Evolutionary conservation across 176 grass and related monocot genomes (phyloP).

Genomic region (Puya raimondii): DNA sequence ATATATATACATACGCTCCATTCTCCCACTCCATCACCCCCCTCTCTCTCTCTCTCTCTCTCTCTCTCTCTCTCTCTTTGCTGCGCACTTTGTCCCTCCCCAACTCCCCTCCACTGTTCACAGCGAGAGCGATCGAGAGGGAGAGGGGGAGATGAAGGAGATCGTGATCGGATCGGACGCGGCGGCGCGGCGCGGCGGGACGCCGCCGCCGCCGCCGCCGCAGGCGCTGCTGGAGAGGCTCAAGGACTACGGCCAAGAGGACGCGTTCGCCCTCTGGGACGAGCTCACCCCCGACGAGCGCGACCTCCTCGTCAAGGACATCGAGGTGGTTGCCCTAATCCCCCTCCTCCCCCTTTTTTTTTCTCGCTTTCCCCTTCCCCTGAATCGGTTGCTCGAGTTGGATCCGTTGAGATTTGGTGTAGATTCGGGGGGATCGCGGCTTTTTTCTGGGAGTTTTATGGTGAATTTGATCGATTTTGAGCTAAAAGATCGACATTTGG

Average conservation of each 20-base stretch:
- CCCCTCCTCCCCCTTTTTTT: neutral
- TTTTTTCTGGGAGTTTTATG: neutral
- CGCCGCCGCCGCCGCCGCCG: slow-evolving; percentile 64
- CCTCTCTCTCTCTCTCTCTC: too few species aligned
- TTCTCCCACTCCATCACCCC: too few species aligned
- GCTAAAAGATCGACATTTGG: too few species aligned
- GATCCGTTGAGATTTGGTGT: too few species aligned
- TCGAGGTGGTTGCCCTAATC: slow-evolving; percentile 50
- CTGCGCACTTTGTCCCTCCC: too few species aligned
- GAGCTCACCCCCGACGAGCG: slow-evolving; percentile 80
- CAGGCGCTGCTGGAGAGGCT: slow-evolving; percentile 90
- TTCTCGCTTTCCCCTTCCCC: too few species aligned
- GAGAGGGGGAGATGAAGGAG: slow-evolving; percentile 14
- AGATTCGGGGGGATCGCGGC: too few species aligned
- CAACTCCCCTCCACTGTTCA: too few species aligned
- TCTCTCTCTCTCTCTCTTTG: too few species aligned
- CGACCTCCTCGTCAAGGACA: slow-evolving; percentile 79
- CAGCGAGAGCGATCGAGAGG: neutral
- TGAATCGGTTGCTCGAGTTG: too few species aligned
- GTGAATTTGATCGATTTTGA: neutral
- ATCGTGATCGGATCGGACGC: slow-evolving; percentile 28
- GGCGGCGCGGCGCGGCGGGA: slow-evolving; percentile 24
- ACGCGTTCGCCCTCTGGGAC: slow-evolving; percentile 90
- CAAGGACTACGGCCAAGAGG: slow-evolving; percentile 97
- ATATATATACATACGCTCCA: too few species aligned